Conservation (phyloP, 805 yeast species). For the Wickerhamiella musiphila region DNA sequence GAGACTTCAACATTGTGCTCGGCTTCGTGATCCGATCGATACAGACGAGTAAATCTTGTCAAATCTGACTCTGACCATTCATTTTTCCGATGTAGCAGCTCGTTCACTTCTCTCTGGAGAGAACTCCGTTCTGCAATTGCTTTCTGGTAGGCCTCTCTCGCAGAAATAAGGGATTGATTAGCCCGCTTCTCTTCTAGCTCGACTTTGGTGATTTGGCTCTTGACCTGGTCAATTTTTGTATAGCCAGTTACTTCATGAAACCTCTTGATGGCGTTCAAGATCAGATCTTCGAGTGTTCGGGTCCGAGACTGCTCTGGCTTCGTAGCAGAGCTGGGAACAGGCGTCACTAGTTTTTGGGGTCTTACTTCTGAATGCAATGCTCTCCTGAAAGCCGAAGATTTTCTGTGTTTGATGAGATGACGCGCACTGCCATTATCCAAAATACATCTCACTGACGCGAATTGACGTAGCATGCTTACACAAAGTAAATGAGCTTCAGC, state of each 20-base stretch:
- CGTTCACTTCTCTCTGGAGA: constrained; percentile 76
- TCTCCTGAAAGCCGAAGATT: too few species aligned
- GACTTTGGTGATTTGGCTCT: constrained; percentile 35
- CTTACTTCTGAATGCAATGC: too few species aligned
- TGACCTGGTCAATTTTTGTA: constrained; percentile 55
- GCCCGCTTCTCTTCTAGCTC: constrained; percentile 36
- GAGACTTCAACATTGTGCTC: constrained; percentile 41
- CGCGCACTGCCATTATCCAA: too few species aligned
- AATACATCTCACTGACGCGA: too few species aligned
- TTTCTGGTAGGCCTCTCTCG: constrained; percentile 22
- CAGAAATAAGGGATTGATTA: too few species aligned
- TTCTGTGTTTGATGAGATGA: too few species aligned
- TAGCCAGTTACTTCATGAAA: constrained; percentile 89
- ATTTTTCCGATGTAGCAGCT: constrained; percentile 66
- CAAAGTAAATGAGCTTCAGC: neutral
- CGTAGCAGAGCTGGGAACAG: neutral
- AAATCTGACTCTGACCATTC: constrained; percentile 67
- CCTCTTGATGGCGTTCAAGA: constrained; percentile 24
- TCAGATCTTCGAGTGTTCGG: constrained; percentile 1
- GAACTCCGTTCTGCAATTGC: constrained; percentile 29
- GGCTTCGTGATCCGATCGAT: constrained; percentile 62
- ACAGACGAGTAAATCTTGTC: constrained; percentile 67
- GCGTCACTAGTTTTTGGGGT: too few species aligned
- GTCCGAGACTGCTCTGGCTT: constrained; percentile 1
- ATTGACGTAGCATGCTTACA: neutral